Base-by-base conservation (phyloP, 352 stramenopile species). In the Pythium biforme region DNA sequence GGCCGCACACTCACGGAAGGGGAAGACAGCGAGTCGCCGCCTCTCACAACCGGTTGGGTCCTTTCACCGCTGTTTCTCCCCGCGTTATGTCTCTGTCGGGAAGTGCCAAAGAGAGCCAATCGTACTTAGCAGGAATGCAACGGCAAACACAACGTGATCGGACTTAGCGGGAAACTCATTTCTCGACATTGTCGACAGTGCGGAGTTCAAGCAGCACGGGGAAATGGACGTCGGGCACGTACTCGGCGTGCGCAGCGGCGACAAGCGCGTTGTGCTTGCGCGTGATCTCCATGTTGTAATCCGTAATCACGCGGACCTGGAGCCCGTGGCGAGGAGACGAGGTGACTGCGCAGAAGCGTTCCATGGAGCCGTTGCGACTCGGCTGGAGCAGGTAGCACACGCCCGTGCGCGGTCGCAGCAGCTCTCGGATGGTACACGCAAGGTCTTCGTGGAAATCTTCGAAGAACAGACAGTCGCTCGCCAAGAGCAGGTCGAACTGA, bases 391-490 rank as follows among this genome's bases (percentile, higher is more conserved):
- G 70, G n/a, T 86, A 73, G 53, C 82, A 92, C 14, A 67, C 69
- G 7, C 83, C 83, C 0, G 71, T 81, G 4, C 20, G 19, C 0
- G 62, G 75, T 8, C 65, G 61, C 34, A 93, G 47, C 8, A 95
- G 68, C 52, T 64, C 60, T n/a, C 80, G 71, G 69, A 95, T 82
- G 0, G 79, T 91, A 53, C 79, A 67, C 15, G 70, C 76, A 23
- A 95, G 68, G 55, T 95, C 86, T 46, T 81, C 64, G 66, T 95
- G 84, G 66, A 94, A 95, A 1, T 86, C 77, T 70, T 94, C 83
- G 54, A 95, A 95, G 69, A 95, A 95, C 1, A 95, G 68, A 55
- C 86, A 95, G 64, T 95, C 86, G 54, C 84, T 92, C 5, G 84
- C 86, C 31, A 95, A 73, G 41, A 95, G 62, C 59, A 95, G 61